These are phyloP conservation scores for Suillus decipiens DNA, from an alignment of 768 basidiomycete genomes.

Conservation along the genomic window DNA sequence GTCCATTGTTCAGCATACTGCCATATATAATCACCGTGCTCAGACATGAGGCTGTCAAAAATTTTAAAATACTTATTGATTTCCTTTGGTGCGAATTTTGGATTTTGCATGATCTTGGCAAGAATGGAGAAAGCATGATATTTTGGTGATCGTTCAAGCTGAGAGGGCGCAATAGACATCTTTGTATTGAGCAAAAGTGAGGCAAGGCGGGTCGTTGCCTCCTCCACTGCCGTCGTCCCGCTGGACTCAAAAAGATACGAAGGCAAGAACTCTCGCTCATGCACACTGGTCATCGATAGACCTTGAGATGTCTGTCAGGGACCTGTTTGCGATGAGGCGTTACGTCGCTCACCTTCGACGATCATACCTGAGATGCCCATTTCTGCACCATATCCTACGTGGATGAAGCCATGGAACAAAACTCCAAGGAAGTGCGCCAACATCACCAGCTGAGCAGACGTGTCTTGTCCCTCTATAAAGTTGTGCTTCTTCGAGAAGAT, in stretches of 20 bases:
- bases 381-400: constrained; percentile 61
- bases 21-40: constrained; percentile 9
- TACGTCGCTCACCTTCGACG: constrained; percentile 52
- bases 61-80: constrained; percentile 20
- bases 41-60: constrained; percentile 16
- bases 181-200: constrained; percentile 15
- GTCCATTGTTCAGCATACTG: constrained; percentile 43
- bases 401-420: constrained; percentile 64
- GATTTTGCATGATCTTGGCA: constrained; percentile 53
- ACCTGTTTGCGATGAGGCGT: background rate
- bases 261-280: constrained; percentile 35
- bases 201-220: constrained; percentile 9
- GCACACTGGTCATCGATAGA: constrained; percentile 25
- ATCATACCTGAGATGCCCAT: constrained; percentile 63
- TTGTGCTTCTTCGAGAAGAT: constrained; percentile 34
- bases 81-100: constrained; percentile 25
- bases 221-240: background rate
- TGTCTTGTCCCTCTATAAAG: constrained; percentile 18
- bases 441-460: constrained; percentile 47
- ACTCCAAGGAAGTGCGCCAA: constrained; percentile 49
- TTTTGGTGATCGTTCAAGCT: constrained; percentile 8
- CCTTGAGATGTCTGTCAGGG: constrained; percentile 14
- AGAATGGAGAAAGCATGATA: constrained; percentile 49
- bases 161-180: background rate
- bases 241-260: constrained; percentile 15